Percentiles rank a stretch among this genome's conserved stretches.
phyloP scores from a whole-genome alignment of 371 early-diverging fungal genomes.

The Mucor mucedo region DNA sequence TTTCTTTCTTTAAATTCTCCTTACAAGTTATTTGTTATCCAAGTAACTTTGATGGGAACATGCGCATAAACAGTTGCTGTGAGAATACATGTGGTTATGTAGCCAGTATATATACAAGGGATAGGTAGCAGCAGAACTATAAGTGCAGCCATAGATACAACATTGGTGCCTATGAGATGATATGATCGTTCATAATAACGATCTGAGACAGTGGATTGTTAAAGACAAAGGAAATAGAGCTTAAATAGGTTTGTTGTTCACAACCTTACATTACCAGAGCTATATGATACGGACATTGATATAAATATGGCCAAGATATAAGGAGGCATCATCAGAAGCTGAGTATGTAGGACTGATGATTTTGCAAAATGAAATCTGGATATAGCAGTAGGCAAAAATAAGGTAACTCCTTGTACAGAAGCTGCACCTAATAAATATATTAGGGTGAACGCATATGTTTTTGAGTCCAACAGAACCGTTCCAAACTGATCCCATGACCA shows the following conservation, averaged over 20 bases:
- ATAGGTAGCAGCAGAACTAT: background rate
- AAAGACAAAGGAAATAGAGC: background rate
- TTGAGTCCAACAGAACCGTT: constrained; percentile 13
- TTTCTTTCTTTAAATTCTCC: background rate
- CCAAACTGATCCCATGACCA: constrained; percentile 31
- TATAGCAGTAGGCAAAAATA: constrained; percentile 35
- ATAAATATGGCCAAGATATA: constrained; percentile 33
- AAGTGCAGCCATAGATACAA: constrained; percentile 19
- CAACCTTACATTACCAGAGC: constrained; percentile 32
- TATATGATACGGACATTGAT: constrained; percentile 29
- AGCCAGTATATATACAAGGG: background rate
- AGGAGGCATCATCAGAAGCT: constrained; percentile 36
- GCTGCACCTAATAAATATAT: constrained; percentile 37
- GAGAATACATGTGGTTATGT: constrained; percentile 32
- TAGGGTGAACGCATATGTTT: constrained; percentile 22
- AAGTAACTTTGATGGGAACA: constrained; percentile 42
- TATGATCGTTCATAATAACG: constrained; percentile 36
- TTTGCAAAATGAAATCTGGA: constrained; percentile 20
- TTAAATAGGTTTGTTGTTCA: background rate
- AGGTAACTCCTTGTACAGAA: constrained; percentile 30
- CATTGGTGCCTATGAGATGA: constrained; percentile 40
- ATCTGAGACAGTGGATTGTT: background rate
- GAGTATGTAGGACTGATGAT: constrained; percentile 21
- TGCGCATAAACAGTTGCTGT: constrained; percentile 43
- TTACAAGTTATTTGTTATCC: constrained; percentile 52